These are phyloP conservation scores for Komagataella kurtzmanii DNA, from an alignment of 805 yeast genomes.

Conservation along the genomic window DNA sequence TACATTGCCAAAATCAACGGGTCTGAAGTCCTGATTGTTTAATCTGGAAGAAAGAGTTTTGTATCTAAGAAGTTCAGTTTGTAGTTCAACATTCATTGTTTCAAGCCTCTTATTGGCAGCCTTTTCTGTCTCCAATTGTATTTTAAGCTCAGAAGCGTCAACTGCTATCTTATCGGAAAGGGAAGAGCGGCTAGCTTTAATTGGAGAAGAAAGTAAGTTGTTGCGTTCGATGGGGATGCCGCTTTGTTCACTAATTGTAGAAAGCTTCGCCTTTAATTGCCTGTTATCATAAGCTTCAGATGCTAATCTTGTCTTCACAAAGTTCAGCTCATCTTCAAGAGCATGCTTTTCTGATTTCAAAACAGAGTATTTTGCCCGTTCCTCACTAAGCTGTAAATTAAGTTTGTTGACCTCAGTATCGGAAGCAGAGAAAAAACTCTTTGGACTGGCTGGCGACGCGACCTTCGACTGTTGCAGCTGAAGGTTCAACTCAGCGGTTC, in stretches of 20 bases:
- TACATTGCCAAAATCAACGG: background rate
- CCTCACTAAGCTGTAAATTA: conserved; percentile 38
- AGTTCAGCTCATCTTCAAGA: conserved; percentile 9
- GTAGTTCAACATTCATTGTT: conserved; percentile 17
- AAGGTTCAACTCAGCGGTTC: conserved; percentile 17
- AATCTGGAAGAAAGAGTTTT: conserved; percentile 10
- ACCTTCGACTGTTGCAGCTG: conserved; percentile 11
- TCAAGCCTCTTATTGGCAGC: conserved; percentile 19
- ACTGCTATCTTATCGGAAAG: background rate
- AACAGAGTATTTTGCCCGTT: conserved; percentile 5
- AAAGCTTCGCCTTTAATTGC: conserved; percentile 27
- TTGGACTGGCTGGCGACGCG: background rate
- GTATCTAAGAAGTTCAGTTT: conserved; percentile 19
- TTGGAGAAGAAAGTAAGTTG: background rate
- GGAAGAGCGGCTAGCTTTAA: background rate
- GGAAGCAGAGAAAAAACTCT: conserved; percentile 4
- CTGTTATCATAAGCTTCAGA: conserved; percentile 50
- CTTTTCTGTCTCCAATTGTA: conserved; percentile 10
- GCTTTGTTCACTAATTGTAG: conserved; percentile 14
- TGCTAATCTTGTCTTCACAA: conserved; percentile 47
- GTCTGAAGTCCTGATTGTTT: background rate
- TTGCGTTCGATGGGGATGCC: background rate
- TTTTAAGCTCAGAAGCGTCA: background rate
- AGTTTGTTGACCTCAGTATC: conserved; percentile 32
- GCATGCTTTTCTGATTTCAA: conserved; percentile 5